Conservation (phyloP, 2,329 filamentous ascomycete species). For the Plenodomus biglobosus region DNA sequence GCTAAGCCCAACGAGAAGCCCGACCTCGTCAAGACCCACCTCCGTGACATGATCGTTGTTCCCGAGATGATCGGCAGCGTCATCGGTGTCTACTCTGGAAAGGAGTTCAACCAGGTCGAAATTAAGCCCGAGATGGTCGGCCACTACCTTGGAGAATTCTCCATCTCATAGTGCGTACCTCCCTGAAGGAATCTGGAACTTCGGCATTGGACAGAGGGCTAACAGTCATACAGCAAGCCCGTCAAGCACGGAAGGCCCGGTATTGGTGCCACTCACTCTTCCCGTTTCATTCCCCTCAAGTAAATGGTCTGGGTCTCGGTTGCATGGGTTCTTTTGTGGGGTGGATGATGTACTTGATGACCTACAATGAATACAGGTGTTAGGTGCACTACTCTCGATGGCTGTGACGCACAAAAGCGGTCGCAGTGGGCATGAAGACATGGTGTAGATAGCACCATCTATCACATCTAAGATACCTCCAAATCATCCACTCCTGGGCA, state of each 20-base stretch:
- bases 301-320: conserved; percentile 57
- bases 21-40: conserved; percentile 98
- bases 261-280: conserved; percentile 99
- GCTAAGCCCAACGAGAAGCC: conserved; percentile 93
- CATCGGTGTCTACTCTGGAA: conserved; percentile 98
- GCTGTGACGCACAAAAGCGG: conserved; percentile 37
- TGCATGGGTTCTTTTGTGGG: conserved; percentile 45
- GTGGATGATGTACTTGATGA: conserved; percentile 45
- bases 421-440: conserved; percentile 33
- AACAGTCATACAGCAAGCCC: conserved; percentile 74
- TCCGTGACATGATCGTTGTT: conserved; percentile 99
- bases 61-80: conserved; percentile 99
- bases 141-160: conserved; percentile 99
- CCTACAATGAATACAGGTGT: conserved; percentile 44
- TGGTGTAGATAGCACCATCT: conserved; percentile 35
- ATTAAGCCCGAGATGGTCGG: conserved; percentile 99
- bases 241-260: conserved; percentile 99
- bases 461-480: conserved; percentile 38
- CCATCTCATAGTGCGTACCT: conserved; percentile 92
- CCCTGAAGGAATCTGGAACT: not conserved
- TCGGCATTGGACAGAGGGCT: conserved; percentile 10
- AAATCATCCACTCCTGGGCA: conserved; percentile 2
- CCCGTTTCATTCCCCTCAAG: conserved; percentile 99
- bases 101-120: conserved; percentile 99
- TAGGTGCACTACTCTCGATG: conserved; percentile 41